phyloP scores from a whole-genome alignment of 768 basidiomycete species.

The Hericium erinaceus region DNA sequence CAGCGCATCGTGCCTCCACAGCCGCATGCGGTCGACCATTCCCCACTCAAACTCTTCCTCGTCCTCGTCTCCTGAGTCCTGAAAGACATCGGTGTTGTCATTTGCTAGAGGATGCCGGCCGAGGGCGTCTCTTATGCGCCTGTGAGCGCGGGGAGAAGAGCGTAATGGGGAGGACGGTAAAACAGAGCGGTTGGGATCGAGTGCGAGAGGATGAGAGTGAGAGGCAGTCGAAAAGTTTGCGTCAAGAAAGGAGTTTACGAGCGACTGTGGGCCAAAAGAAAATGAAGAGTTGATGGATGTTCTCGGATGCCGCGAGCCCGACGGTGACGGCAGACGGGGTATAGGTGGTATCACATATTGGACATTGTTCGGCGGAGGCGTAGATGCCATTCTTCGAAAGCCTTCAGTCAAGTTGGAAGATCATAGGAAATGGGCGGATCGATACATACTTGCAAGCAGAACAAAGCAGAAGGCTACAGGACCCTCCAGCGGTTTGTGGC shows the following conservation, averaged over 20 bases:
- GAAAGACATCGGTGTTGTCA: constrained; percentile 68
- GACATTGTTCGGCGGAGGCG: constrained; percentile 15
- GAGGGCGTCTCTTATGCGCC: constrained; percentile 40
- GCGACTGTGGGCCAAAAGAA: constrained; percentile 72
- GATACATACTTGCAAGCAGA: background rate
- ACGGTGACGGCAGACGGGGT: constrained; percentile 21
- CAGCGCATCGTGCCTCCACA: constrained; percentile 96
- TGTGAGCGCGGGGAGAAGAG: constrained; percentile 53
- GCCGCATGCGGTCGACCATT: constrained; percentile 89
- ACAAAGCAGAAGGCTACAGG: background rate
- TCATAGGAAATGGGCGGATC: background rate
- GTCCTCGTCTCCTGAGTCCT: constrained; percentile 52
- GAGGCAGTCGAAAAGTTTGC: constrained; percentile 54
- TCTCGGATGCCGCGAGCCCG: constrained; percentile 39
- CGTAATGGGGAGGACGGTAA: constrained; percentile 63
- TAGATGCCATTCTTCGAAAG: constrained; percentile 14
- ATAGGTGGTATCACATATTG: constrained; percentile 13
- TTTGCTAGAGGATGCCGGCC: constrained; percentile 66
- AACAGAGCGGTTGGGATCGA: constrained; percentile 77
- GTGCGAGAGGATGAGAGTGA: constrained; percentile 42
- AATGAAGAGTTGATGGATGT: constrained; percentile 73
- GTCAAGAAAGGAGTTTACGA: constrained; percentile 63
- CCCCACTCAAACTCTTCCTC: constrained; percentile 65
- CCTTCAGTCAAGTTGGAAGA: background rate
- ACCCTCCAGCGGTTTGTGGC: background rate